Evolutionary conservation across 2,329 filamentous ascomycete species (phyloP).

Genomic region (Zymoseptoria pseudotritici): DNA sequence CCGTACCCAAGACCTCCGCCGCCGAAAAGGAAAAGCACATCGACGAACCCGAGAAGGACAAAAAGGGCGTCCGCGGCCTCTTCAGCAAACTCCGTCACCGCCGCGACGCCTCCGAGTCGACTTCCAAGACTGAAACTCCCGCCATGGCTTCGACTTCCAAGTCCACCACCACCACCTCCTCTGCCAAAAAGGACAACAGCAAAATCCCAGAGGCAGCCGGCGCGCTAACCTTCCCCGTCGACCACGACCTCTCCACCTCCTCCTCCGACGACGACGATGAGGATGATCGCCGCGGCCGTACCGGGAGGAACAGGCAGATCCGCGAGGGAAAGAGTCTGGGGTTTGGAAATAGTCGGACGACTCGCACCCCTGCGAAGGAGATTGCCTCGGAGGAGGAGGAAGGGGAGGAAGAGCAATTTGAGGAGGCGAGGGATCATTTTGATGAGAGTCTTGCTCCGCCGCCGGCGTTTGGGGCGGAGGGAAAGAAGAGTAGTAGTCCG

Average conservation of each 20-base stretch:
- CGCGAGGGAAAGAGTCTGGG: constrained; percentile 28
- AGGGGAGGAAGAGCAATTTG: constrained; percentile 40
- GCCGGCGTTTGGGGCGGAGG: constrained; percentile 31
- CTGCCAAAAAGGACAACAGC: neutral
- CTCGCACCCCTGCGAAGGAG: constrained; percentile 3
- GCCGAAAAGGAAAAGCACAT: constrained; percentile 3
- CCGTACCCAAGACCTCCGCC: constrained; percentile 1
- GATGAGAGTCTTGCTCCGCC: constrained; percentile 41
- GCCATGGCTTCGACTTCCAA: neutral
- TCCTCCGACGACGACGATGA: constrained; percentile 27
- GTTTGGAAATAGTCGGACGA: constrained; percentile 11
- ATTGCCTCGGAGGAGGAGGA: constrained; percentile 1
- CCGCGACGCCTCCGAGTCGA: constrained; percentile 6
- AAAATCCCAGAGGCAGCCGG: neutral
- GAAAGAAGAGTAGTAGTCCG: constrained; percentile 41
- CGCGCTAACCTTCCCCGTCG: neutral
- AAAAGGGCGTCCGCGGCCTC: constrained; percentile 24
- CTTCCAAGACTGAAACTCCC: neutral
- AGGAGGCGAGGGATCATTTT: constrained; percentile 46
- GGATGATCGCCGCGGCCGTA: constrained; percentile 23
- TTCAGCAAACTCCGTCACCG: constrained; percentile 20
- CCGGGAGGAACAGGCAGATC: constrained; percentile 3
- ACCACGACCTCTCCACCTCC: constrained; percentile 10
- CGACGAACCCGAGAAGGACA: constrained; percentile 14
- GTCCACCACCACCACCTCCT: neutral